A percentile compares a stretch with the other conserved stretches of the same genome.
These are phyloP conservation scores for Ephemerocybe angulata DNA, from an alignment of 768 basidiomycete species.

Conservation along the genomic window DNA sequence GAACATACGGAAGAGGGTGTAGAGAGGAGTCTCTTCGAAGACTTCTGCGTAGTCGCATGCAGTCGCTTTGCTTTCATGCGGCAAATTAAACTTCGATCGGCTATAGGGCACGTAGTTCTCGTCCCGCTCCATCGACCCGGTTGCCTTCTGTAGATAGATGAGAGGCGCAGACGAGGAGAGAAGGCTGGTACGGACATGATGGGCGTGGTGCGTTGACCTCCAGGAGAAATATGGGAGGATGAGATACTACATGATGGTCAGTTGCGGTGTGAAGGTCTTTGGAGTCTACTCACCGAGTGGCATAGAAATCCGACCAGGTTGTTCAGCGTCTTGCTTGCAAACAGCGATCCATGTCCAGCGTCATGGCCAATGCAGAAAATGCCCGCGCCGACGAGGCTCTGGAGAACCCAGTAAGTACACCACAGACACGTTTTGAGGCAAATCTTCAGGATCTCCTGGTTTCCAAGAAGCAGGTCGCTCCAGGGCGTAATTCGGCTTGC, in stretches of 20 bases:
- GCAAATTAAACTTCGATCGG: slow-evolving; percentile 38
- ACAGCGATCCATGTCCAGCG: slow-evolving; percentile 43
- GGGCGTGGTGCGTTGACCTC: slow-evolving; percentile 66
- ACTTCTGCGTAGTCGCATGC: slow-evolving; percentile 43
- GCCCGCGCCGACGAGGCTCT: slow-evolving; percentile 48
- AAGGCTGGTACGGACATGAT: slow-evolving; percentile 43
- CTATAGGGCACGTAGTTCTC: slow-evolving; percentile 67
- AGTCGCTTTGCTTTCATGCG: slow-evolving; percentile 33
- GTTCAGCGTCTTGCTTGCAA: slow-evolving; percentile 32
- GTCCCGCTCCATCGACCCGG: slow-evolving; percentile 72
- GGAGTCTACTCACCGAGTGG: slow-evolving; percentile 34
- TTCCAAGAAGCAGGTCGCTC: slow-evolving; percentile 34
- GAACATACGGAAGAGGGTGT: slow-evolving; percentile 39
- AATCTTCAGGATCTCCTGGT: slow-evolving; percentile 26
- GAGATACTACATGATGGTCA: slow-evolving; percentile 32
- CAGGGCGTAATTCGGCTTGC: slow-evolving; percentile 41
- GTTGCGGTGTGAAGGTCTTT: not conserved
- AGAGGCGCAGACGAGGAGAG: not conserved
- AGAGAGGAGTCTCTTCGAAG: slow-evolving; percentile 52
- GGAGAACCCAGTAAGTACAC: slow-evolving; percentile 48
- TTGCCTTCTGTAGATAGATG: slow-evolving; percentile 43
- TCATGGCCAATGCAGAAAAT: slow-evolving; percentile 56
- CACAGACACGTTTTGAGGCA: slow-evolving; percentile 36
- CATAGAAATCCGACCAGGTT: slow-evolving; percentile 46
- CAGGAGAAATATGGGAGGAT: slow-evolving; percentile 62